Percentiles rank a stretch among this genome's conserved stretches.
Evolutionary conservation across 352 stramenopile genomes (phyloP).

Genomic region (Phytophthora cryptogea): DNA sequence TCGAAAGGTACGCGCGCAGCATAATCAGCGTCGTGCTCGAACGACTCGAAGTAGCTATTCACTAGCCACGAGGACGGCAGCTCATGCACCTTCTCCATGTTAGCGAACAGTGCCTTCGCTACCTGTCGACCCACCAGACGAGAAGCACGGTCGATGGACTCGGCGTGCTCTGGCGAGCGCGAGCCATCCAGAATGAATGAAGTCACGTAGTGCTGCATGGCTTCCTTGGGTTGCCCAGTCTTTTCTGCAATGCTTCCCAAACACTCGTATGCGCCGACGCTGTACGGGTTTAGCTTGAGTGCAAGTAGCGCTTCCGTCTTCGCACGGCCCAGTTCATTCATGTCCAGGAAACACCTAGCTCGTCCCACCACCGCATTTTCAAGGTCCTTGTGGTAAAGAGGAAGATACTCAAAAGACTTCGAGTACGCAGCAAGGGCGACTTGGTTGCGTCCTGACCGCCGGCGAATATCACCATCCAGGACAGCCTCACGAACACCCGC

Average conservation of each 20-base stretch:
- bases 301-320: slow-evolving; percentile 50
- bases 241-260: slow-evolving; percentile 72
- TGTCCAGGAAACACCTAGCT: slow-evolving; percentile 62
- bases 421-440: slow-evolving; percentile 65
- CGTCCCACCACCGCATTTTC: slow-evolving; percentile 61
- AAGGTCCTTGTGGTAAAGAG: slow-evolving; percentile 69
- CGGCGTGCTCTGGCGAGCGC: slow-evolving; percentile 64
- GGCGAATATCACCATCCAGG: slow-evolving; percentile 63
- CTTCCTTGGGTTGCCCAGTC: slow-evolving; percentile 43
- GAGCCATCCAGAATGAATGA: slow-evolving; percentile 85
- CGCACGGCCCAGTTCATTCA: slow-evolving; percentile 46
- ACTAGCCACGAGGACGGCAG: slow-evolving; percentile 80
- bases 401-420: slow-evolving; percentile 61
- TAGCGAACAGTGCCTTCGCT: slow-evolving; percentile 69
- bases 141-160: slow-evolving; percentile 76
- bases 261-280: slow-evolving; percentile 67
- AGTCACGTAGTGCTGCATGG: slow-evolving; percentile 85
- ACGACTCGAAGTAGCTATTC: slow-evolving; percentile 86
- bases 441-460: slow-evolving; percentile 51
- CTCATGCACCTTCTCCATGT: slow-evolving; percentile 76
- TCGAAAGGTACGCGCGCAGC: slow-evolving; percentile 58
- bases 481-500: slow-evolving; percentile 52
- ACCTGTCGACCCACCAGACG: slow-evolving; percentile 64
- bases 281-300: slow-evolving; percentile 72
- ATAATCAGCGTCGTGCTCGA: slow-evolving; percentile 79